Evolutionary conservation across 2,329 filamentous ascomycete species (phyloP).

Genomic region (Colletotrichum eremochloae): DNA sequence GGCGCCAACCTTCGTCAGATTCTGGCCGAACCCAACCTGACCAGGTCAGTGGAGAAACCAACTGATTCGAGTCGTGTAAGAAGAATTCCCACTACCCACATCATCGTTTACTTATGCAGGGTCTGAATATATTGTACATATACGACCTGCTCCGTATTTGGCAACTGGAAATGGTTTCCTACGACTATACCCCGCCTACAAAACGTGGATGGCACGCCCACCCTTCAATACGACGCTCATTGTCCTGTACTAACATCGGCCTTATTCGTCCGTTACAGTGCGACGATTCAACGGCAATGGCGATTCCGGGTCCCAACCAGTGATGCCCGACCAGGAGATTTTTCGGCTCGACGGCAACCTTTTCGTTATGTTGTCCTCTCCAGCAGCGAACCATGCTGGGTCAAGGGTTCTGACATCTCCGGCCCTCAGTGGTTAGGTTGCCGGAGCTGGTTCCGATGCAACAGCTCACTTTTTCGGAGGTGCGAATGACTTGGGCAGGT

Average conservation of each 20-base stretch:
- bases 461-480: background rate
- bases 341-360: background rate
- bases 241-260: background rate
- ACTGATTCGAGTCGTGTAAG: slow-evolving; percentile 26
- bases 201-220: background rate
- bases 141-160: background rate
- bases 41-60: background rate
- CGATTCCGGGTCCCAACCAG: background rate
- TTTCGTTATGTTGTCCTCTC: background rate
- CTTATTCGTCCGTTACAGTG: background rate
- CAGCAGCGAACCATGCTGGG: background rate
- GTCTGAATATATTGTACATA: background rate
- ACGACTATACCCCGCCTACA: background rate
- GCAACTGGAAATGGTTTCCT: background rate
- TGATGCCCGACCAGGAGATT: background rate
- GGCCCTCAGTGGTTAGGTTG: background rate
- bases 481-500: background rate
- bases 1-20: background rate
- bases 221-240: background rate
- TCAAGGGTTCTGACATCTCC: background rate
- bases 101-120: background rate
- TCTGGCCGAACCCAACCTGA: background rate
- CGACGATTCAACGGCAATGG: background rate
- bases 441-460: slow-evolving; percentile 26
- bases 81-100: slow-evolving; percentile 2